phyloP scores from a whole-genome alignment of 768 basidiomycete species.

The Serendipita indica region DNA sequence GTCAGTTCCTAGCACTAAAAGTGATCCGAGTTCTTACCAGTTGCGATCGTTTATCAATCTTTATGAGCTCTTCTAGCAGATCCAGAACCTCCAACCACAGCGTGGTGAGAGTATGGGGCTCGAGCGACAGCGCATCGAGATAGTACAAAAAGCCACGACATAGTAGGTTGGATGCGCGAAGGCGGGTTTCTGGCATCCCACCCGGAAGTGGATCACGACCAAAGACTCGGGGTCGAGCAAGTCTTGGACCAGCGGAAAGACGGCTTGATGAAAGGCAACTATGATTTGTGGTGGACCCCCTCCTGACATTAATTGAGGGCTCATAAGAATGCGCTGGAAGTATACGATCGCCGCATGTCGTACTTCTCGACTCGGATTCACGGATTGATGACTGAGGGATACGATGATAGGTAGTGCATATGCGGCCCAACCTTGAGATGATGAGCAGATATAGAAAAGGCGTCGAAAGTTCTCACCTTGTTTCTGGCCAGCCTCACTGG shows the following conservation, averaged over 20 bases:
- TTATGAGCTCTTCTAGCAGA: slow-evolving; percentile 77
- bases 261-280: slow-evolving; percentile 73
- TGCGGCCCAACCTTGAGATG: slow-evolving; percentile 73
- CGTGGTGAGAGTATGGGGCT: slow-evolving; percentile 51
- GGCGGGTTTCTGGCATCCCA: slow-evolving; percentile 81
- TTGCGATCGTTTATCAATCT: slow-evolving; percentile 69
- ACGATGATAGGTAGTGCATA: slow-evolving; percentile 60
- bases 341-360: slow-evolving; percentile 66
- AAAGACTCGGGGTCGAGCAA: slow-evolving; percentile 69
- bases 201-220: slow-evolving; percentile 49
- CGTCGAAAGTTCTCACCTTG: not conserved
- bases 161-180: slow-evolving; percentile 75
- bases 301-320: slow-evolving; percentile 48
- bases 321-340: slow-evolving; percentile 72
- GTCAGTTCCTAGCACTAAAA: not conserved
- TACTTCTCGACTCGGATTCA: slow-evolving; percentile 70
- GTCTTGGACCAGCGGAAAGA: slow-evolving; percentile 88
- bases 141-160: slow-evolving; percentile 96
- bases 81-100: slow-evolving; percentile 87
- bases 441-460: slow-evolving; percentile 1
- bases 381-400: slow-evolving; percentile 64
- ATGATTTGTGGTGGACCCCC: slow-evolving; percentile 49
- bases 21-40: slow-evolving; percentile 41
- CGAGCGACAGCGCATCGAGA: slow-evolving; percentile 1
- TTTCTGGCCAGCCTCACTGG: not conserved